phyloP scores from a whole-genome alignment of 2,329 filamentous ascomycete species.

The Chrysoporthe puriensis region DNA sequence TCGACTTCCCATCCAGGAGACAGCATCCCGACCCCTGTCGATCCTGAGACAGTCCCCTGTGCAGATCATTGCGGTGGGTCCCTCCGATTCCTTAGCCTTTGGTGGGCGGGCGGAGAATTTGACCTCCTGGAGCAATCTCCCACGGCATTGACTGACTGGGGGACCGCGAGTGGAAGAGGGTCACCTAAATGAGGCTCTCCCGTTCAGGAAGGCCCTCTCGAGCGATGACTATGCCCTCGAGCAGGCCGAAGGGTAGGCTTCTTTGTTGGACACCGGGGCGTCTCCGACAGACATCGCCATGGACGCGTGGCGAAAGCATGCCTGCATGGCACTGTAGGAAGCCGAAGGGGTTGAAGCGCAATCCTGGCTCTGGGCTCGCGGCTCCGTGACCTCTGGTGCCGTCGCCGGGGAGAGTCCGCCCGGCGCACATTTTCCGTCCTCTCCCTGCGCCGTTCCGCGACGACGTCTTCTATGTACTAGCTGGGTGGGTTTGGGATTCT shows the following conservation, averaged over 20 bases:
- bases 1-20: background rate
- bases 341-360: no score
- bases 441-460: background rate
- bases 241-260: background rate
- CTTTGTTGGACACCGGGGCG: background rate
- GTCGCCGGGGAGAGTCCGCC: background rate
- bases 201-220: slow-evolving; percentile 3
- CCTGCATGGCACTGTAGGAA: background rate
- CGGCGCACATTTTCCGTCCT: background rate
- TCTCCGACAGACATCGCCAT: background rate
- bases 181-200: slow-evolving; percentile 16
- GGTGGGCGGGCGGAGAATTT: slow-evolving; percentile 5
- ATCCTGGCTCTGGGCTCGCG: background rate
- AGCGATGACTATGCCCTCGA: background rate
- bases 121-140: slow-evolving; percentile 9
- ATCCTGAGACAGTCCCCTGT: slow-evolving; percentile 19
- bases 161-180: slow-evolving; percentile 1
- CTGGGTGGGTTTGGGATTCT: background rate
- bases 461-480: background rate
- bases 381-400: background rate
- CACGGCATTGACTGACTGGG: background rate
- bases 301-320: background rate
- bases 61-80: slow-evolving; percentile 16
- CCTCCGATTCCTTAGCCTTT: background rate
- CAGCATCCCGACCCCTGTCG: slow-evolving; percentile 7